Conservation (phyloP, 176 grass and related monocot genomes). For the bread wheat (Triticum aestivum) region IWGSC_CS_RefSeq_v2.1 NC_057799.1:101745280-101745779, state of each 20-base stretch:
- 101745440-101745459: slow-evolving; percentile 39
- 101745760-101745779: slow-evolving; percentile 35
- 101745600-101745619: too few species aligned
- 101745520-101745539: too few species aligned
- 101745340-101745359: too few species aligned
- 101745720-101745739: slow-evolving; percentile 61
- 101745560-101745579: background rate
- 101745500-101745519: too few species aligned
- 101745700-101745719: slow-evolving; percentile 48
- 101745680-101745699: background rate
- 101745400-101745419: background rate
- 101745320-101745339: background rate
- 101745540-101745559: too few species aligned
- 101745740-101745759: slow-evolving; percentile 28
- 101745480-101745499: too few species aligned
- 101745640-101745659: too few species aligned
- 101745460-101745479: background rate
- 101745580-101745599: too few species aligned
- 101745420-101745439: slow-evolving; percentile 17
- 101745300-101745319: background rate
- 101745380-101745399: background rate
- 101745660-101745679: too few species aligned
- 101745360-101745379: background rate
- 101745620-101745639: too few species aligned
- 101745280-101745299: background rate